These are phyloP conservation scores for Suhomyces atakaporum DNA, from an alignment of 1,139 yeast genomes.

Conservation along the genomic window DNA sequence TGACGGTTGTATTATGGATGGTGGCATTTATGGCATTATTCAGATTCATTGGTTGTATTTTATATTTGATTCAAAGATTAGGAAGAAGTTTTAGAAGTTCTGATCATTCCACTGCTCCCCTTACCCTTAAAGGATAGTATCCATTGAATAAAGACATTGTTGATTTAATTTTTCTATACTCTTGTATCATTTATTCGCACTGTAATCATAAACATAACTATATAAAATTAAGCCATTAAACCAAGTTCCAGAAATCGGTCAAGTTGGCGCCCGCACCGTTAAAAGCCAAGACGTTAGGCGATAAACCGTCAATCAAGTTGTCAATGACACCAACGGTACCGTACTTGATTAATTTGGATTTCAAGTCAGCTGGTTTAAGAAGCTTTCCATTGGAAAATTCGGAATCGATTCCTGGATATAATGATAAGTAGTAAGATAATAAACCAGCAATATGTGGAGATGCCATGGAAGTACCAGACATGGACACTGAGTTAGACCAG, in stretches of 20 bases:
- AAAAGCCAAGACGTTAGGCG: slow-evolving; percentile 28
- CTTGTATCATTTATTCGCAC: background rate
- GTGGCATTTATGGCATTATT: slow-evolving; percentile 80
- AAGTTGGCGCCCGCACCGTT: slow-evolving; percentile 29
- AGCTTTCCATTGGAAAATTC: slow-evolving; percentile 27
- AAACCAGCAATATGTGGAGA: slow-evolving; percentile 96
- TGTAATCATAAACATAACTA: background rate
- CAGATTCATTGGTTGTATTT: slow-evolving; percentile 66
- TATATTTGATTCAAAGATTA: slow-evolving; percentile 52
- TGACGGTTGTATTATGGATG: slow-evolving; percentile 75
- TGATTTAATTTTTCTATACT: no score
- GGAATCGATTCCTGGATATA: slow-evolving; percentile 55
- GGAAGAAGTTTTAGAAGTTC: slow-evolving; percentile 17
- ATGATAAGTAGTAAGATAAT: slow-evolving; percentile 82
- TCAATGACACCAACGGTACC: slow-evolving; percentile 37
- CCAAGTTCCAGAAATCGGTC: slow-evolving; percentile 23
- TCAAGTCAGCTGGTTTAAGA: slow-evolving; percentile 37
- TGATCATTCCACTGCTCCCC: slow-evolving; percentile 9
- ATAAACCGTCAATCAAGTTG: slow-evolving; percentile 21
- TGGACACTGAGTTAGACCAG: slow-evolving; percentile 62
- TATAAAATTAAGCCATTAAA: slow-evolving; percentile 2
- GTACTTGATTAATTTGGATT: slow-evolving; percentile 37
- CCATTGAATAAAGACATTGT: no score
- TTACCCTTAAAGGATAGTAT: no score
- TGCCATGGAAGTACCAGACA: slow-evolving; percentile 99